Conservation (phyloP, 352 stramenopile genomes). For the Globisporangium nodosum region DNA sequence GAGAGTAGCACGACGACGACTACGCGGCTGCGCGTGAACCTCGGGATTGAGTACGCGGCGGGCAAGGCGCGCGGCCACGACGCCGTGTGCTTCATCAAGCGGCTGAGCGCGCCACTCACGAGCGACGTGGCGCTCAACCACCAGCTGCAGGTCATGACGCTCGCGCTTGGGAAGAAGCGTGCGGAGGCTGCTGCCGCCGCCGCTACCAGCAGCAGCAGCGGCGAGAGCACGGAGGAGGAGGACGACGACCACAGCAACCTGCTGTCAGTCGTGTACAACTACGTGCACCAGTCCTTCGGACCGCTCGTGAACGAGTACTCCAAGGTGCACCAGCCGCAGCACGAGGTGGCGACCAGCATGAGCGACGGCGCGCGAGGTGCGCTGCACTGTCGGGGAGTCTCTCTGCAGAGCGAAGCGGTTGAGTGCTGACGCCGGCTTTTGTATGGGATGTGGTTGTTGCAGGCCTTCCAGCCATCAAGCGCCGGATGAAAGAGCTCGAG, state of each 20-base stretch:
- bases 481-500: slow-evolving; percentile 92
- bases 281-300: slow-evolving; percentile 85
- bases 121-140: slow-evolving; percentile 69
- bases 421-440: background rate
- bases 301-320: slow-evolving; percentile 85
- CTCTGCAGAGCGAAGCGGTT: background rate
- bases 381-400: background rate
- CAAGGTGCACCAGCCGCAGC: slow-evolving; percentile 74
- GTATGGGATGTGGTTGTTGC: slow-evolving; percentile 15
- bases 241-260: slow-evolving; percentile 62
- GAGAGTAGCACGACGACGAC: background rate
- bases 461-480: slow-evolving; percentile 81
- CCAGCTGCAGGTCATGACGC: slow-evolving; percentile 86
- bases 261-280: slow-evolving; percentile 85
- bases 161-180: slow-evolving; percentile 56
- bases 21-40: slow-evolving; percentile 56
- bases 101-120: slow-evolving; percentile 53
- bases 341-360: slow-evolving; percentile 41
- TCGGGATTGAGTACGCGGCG: slow-evolving; percentile 68
- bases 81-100: slow-evolving; percentile 87
- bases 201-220: slow-evolving; percentile 25
- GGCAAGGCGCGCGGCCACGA: slow-evolving; percentile 65
- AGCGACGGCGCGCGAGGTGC: slow-evolving; percentile 56
- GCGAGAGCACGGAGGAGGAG: slow-evolving; percentile 57
- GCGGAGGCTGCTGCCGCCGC: background rate